These are phyloP conservation scores for Alternaria sp. DNA, from an alignment of 2,329 filamentous ascomycete genomes.

Conservation along the genomic window DNA sequence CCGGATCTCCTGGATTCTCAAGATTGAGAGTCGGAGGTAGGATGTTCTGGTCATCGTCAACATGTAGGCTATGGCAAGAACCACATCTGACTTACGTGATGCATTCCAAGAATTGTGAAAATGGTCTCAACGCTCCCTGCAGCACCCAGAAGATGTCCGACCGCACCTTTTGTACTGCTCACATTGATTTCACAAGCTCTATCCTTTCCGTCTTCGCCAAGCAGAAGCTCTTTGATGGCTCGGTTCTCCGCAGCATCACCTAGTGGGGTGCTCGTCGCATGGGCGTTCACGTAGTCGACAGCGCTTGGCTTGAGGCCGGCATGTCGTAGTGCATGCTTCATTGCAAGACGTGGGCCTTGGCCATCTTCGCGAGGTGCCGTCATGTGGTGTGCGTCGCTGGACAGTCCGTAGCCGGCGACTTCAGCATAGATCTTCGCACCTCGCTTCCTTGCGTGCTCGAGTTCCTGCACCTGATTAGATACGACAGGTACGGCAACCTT, in stretches of 20 bases:
- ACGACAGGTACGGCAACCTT: not conserved
- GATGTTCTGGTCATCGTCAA: constrained; percentile 62
- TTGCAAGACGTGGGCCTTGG: constrained; percentile 79
- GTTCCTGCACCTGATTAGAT: constrained; percentile 59
- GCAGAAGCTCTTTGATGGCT: constrained; percentile 79
- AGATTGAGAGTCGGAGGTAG: constrained; percentile 91
- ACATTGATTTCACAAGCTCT: constrained; percentile 73
- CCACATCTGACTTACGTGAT: constrained; percentile 67
- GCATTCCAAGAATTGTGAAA: constrained; percentile 79
- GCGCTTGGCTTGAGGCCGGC: constrained; percentile 71
- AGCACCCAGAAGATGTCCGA: constrained; percentile 90
- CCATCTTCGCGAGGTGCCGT: constrained; percentile 88
- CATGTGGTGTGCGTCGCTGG: constrained; percentile 90
- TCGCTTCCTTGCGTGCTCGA: constrained; percentile 82
- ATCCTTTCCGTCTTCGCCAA: constrained; percentile 71
- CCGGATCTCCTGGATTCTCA: constrained; percentile 63
- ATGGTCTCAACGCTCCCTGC: constrained; percentile 90
- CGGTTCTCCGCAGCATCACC: constrained; percentile 88
- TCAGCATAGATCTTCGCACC: constrained; percentile 88
- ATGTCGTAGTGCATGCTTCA: constrained; percentile 80
- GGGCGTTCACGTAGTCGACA: constrained; percentile 93
- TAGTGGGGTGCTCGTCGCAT: constrained; percentile 85
- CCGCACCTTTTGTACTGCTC: constrained; percentile 91
- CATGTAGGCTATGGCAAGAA: not conserved
- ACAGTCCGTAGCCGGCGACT: constrained; percentile 85